Evolutionary conservation across 352 stramenopile species (phyloP).

Genomic region (Globisporangium camurandrum): DNA sequence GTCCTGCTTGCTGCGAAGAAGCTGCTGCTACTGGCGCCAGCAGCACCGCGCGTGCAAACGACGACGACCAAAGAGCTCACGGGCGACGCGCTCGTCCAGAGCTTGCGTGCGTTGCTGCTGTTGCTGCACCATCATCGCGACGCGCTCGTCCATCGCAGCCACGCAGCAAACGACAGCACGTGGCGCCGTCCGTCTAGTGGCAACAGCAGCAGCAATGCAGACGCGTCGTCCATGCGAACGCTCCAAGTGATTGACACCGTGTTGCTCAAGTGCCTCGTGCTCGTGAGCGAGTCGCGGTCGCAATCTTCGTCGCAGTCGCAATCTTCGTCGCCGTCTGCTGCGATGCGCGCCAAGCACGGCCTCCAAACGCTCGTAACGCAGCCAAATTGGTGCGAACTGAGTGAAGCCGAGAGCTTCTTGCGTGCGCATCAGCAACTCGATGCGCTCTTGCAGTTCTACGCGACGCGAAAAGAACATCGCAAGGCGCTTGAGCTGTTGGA

Average conservation of each 20-base stretch:
- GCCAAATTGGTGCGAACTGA: conserved; percentile 61
- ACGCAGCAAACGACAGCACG: not conserved
- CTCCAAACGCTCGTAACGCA: conserved; percentile 46
- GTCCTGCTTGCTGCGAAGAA: no score
- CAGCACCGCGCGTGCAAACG: not conserved
- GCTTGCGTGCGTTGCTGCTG: conserved; percentile 42
- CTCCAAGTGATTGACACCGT: conserved; percentile 73
- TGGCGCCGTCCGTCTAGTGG: not conserved
- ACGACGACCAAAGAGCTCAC: conserved; percentile 13
- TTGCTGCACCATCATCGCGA: conserved; percentile 42
- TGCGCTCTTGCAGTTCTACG: conserved; percentile 64
- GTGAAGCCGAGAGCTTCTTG: conserved; percentile 72
- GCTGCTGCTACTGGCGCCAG: conserved; percentile 11
- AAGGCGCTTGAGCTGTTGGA: conserved; percentile 78
- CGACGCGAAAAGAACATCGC: conserved; percentile 55
- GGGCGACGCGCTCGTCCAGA: conserved; percentile 39
- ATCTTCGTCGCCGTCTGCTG: no score
- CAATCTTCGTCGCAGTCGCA: no score
- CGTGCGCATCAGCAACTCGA: conserved; percentile 54
- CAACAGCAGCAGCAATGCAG: not conserved
- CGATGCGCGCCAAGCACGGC: conserved; percentile 23
- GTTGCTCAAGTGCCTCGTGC: conserved; percentile 72
- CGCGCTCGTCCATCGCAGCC: conserved; percentile 5
- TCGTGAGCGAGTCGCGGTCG: conserved; percentile 40
- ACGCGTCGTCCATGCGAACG: not conserved